Conservation (phyloP, 2,329 filamentous ascomycete species). For the Monilinia fructigena region DNA sequence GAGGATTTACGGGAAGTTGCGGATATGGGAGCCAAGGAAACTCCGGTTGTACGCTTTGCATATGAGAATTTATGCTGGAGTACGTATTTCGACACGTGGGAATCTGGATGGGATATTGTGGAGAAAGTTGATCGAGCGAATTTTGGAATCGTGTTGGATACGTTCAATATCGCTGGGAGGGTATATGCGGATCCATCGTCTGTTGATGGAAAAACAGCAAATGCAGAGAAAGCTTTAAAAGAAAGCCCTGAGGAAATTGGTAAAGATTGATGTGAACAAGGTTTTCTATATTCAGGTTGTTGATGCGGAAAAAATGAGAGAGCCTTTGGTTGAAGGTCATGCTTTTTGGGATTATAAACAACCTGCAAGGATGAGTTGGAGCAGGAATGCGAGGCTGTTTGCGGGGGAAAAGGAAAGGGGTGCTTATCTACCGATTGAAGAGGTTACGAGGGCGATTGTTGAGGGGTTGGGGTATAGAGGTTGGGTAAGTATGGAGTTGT, state of each 20-base stretch:
- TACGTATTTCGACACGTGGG: slow-evolving; percentile 70
- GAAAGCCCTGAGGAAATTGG: slow-evolving; percentile 33
- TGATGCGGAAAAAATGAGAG: slow-evolving; percentile 62
- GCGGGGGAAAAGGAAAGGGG: slow-evolving; percentile 55
- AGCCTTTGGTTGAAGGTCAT: slow-evolving; percentile 57
- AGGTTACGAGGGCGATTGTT: slow-evolving; percentile 50
- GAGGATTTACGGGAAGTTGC: slow-evolving; percentile 62
- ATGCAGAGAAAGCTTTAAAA: slow-evolving; percentile 55
- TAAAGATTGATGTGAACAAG: slow-evolving; percentile 56
- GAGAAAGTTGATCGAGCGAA: slow-evolving; percentile 62
- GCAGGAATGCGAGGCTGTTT: slow-evolving; percentile 68
- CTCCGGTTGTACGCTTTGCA: slow-evolving; percentile 60
- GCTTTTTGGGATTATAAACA: slow-evolving; percentile 57
- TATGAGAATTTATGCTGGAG: slow-evolving; percentile 75
- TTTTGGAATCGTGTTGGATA: slow-evolving; percentile 72
- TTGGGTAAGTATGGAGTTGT: slow-evolving; percentile 60
- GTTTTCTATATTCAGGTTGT: slow-evolving; percentile 76
- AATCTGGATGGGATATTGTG: slow-evolving; percentile 67
- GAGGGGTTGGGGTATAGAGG: slow-evolving; percentile 55
- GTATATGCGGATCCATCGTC: slow-evolving; percentile 66
- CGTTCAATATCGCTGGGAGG: slow-evolving; percentile 70
- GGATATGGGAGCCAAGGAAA: slow-evolving; percentile 61
- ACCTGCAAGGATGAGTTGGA: slow-evolving; percentile 72
- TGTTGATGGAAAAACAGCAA: slow-evolving; percentile 50
- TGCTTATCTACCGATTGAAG: slow-evolving; percentile 56